A percentile compares a stretch with the other conserved stretches of the same genome.
phyloP scores from a whole-genome alignment of 371 early-diverging fungal genomes.

The Lichtheimia hyalospora region DNA sequence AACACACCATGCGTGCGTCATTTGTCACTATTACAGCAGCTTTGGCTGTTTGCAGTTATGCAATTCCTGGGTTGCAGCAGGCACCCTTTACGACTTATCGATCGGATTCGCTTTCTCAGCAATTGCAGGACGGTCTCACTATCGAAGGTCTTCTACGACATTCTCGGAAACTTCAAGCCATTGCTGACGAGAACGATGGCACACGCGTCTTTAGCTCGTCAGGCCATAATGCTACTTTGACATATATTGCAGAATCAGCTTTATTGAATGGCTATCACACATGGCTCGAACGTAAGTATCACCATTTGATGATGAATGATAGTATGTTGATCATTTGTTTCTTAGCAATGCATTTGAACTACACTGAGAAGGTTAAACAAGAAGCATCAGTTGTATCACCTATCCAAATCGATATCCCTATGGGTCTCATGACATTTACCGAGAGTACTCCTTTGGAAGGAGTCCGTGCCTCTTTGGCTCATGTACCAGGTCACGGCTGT shows the following conservation, averaged over 20 bases:
- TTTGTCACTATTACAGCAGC: slow-evolving; percentile 5
- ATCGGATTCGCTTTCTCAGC: slow-evolving; percentile 2
- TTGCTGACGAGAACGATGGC: slow-evolving; percentile 11
- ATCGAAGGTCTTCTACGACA: slow-evolving; percentile 17
- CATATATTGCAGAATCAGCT: slow-evolving; percentile 10
- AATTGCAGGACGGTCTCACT: slow-evolving; percentile 9
- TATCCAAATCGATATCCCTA: not conserved
- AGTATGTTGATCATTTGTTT: not conserved
- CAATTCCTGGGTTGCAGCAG: not conserved
- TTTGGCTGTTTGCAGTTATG: not conserved
- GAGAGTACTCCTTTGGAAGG: slow-evolving; percentile 15
- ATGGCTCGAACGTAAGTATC: slow-evolving; percentile 14
- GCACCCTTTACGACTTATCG: not conserved
- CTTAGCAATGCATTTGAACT: slow-evolving; percentile 14
- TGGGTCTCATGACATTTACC: slow-evolving; percentile 14
- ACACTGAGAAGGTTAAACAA: slow-evolving; percentile 14
- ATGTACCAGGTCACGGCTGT: slow-evolving; percentile 10
- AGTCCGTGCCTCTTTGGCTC: slow-evolving; percentile 1
- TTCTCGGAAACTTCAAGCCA: slow-evolving; percentile 12
- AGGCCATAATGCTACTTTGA: slow-evolving; percentile 14
- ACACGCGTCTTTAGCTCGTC: slow-evolving; percentile 14
- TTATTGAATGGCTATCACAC: slow-evolving; percentile 9
- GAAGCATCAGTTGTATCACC: slow-evolving; percentile 6
- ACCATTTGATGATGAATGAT: not conserved
- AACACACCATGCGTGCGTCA: not conserved